A percentile compares a stretch with the other conserved stretches of the same genome.
Evolutionary conservation across 2,329 filamentous ascomycete species (phyloP).

Genomic region (Apiospora aurea): DNA sequence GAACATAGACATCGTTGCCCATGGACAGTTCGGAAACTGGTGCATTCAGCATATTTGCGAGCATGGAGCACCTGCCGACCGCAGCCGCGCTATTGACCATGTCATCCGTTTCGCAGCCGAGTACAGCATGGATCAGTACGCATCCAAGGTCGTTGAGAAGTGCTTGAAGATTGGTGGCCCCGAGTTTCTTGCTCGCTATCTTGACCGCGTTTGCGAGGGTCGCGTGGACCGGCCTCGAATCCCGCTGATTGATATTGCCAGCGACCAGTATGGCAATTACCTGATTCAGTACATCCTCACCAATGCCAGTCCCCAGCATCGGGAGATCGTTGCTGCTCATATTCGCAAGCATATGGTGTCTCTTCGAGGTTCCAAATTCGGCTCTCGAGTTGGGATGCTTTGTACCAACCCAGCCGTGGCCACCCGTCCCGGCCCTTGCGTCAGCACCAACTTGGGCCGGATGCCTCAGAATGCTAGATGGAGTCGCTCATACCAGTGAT

Average conservation of each 20-base stretch:
- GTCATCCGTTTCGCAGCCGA: slow-evolving; percentile 92
- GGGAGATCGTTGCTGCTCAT: slow-evolving; percentile 90
- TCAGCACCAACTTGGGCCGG: slow-evolving; percentile 69
- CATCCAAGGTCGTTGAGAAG: slow-evolving; percentile 98
- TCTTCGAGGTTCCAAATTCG: slow-evolving; percentile 96
- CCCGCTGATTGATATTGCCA: slow-evolving; percentile 96
- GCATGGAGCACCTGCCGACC: slow-evolving; percentile 89
- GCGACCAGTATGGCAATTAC: slow-evolving; percentile 99
- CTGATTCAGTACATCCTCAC: slow-evolving; percentile 96
- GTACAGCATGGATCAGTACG: slow-evolving; percentile 99
- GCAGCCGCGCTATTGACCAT: slow-evolving; percentile 92
- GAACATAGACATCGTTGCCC: slow-evolving; percentile 95
- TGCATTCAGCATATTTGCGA: slow-evolving; percentile 99
- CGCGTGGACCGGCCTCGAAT: slow-evolving; percentile 91
- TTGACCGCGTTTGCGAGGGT: slow-evolving; percentile 92
- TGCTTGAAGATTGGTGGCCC: slow-evolving; percentile 94
- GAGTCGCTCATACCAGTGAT: slow-evolving; percentile 63
- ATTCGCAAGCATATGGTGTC: slow-evolving; percentile 99
- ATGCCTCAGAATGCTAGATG: slow-evolving; percentile 64
- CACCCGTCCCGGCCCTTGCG: slow-evolving; percentile 86
- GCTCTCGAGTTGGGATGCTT: slow-evolving; percentile 97
- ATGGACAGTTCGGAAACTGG: slow-evolving; percentile 99
- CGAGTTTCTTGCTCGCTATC: slow-evolving; percentile 91
- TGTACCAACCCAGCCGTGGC: slow-evolving; percentile 93
- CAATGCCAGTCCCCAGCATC: slow-evolving; percentile 85